Base-by-base conservation (phyloP, 176 grass and related monocot species). In the Cocos nucifera region DNA sequence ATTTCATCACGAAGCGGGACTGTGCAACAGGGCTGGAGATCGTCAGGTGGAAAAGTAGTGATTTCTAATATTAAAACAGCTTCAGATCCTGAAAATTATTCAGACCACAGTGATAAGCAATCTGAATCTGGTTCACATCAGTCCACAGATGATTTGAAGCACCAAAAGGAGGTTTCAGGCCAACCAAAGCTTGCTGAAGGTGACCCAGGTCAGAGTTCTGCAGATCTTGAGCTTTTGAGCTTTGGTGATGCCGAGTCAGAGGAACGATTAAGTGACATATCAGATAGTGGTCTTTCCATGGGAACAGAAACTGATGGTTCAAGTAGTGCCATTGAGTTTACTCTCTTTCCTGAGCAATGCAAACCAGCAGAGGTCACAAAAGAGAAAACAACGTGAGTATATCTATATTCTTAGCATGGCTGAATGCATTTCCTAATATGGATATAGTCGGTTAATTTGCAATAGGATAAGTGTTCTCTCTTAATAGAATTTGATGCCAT, bases 91-190 rank as follows among this genome's bases (percentile, higher is more conserved):
- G 53, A 32, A 15, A 56, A 35, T 20, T 3, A 6, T 14, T 32
- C 52, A 22, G 53, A 68, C 17, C 12, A 22, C 54, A 10, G 21
- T 68, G 53, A 12, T 39, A n/a, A 68, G 25, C 53, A 68, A 22
- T 68, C n/a, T 68, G 65, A 67, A 15, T 67, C 10, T 67, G 50
- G 50, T 54, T 39, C 51, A 30, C 64, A 67, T 16, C 53, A 54
- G 52, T 67, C 17, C 14, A 10, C 24, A 35, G 51, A 67, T 19
- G 65, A 68, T 39, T 16, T 44, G 19, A 68, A 48, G 24, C 6
- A n/a, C 26, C 6, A 6, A 22, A 53, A 19, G 25, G 25, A 67
- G 30, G n/a, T 14, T 6, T 30, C 28, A 30, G 28, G 28, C 28
- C 28, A 30, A 6, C 28, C 5, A 6, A 30, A 30, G 28, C 28